Base-by-base conservation (phyloP, 225 moss, liverwort and hornwort species). In the Pseudoscleropodium purum region DNA sequence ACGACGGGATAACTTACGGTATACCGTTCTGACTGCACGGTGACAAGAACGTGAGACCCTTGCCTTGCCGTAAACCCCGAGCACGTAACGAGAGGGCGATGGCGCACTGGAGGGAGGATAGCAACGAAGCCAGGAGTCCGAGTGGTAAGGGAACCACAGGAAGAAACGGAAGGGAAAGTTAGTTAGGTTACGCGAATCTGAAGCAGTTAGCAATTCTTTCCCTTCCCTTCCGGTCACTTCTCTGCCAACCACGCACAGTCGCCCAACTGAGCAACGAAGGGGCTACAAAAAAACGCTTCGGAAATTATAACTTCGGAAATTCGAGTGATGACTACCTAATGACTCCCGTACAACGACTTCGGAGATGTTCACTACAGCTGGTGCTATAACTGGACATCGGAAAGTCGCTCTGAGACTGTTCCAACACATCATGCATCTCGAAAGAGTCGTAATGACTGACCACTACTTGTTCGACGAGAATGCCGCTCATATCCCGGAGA, bases 151-250 rank as follows among this genome's bases (percentile, higher is more conserved):
- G 77, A 89, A 77, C 70, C 82, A 64, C 77, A 57, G 24, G 79
- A 78, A 87, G 87, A 91, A 87, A 83, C 87, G 87, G 84, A 85
- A 37, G 49, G 41, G n/a, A 59, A 88, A 90, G 90, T 88, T 90
- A 93, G 93, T 91, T 93, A 93, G 91, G 93, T 90, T 91, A 89
- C 70, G 85, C 63, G 25, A 30, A 75, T 87, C 83, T 72, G 51
- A 91, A 91, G 69, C 88, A 91, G 90, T 93, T 91, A 91, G 90
- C 34, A 78, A 69, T 91, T 87, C 87, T 87, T 84, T 89, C 79
- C 89, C 82, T 89, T 83, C 34, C 77, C 81, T 84, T 62, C 89
- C 33, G 75, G 31, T 89, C 61, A 63, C 67, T 75, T 61, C 64
- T 73, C 72, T 86, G 54, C 81, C 62, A 90, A 72, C 39, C 60